Evolutionary conservation across 2,329 filamentous ascomycete species (phyloP), one percentile per base, ranked within the genome.

Genomic region (Ophiostoma piceae): DNA sequence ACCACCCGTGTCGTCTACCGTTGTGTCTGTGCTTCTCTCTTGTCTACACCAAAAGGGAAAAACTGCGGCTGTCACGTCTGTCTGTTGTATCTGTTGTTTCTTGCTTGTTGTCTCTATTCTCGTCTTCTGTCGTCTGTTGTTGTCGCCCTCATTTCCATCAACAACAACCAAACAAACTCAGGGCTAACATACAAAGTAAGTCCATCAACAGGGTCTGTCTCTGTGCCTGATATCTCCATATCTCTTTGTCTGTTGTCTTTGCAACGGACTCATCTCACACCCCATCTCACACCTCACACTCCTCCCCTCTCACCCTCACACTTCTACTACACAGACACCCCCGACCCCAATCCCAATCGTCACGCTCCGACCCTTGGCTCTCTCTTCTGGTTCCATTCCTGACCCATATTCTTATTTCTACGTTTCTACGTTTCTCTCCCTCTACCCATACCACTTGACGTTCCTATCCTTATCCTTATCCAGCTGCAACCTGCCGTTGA

Each of bases 401-500:
- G 22, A 32, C 26, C 65, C 67, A 51, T 62, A 67, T 67, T 71
- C 39, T 64, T 62, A 41, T 41, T 43, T 54, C 43, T 51, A 67
- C 41, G 19, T 51, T 47, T 47, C 41, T 43, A 43, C 39, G 41
- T 43, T 43, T n/a, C 14, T 4, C 16, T 19, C 12, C 12, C 60
- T 71, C 37, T 66, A 43, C 26, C 37, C 64, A 39, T 26, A 32
- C 29, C 39, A 8, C 37, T 43, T 37, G 39, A 68, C 43, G n/a
- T 54, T 47, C 35, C 35, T 54, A 69, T 65, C 43, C 16, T 64
- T 60, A 54, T 66, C 66, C 68, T 70, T 68, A 66, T 68, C 68
- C 39, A 41, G 11, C 39, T 71, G 70, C 70, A 71, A 71, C 70
- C 70, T 71, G 67, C 70, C 67, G 70, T 43, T 41, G 66, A 54